phyloP scores from a whole-genome alignment of 106 monocot genomes.

The Platanthera guangdongensis region DNA sequence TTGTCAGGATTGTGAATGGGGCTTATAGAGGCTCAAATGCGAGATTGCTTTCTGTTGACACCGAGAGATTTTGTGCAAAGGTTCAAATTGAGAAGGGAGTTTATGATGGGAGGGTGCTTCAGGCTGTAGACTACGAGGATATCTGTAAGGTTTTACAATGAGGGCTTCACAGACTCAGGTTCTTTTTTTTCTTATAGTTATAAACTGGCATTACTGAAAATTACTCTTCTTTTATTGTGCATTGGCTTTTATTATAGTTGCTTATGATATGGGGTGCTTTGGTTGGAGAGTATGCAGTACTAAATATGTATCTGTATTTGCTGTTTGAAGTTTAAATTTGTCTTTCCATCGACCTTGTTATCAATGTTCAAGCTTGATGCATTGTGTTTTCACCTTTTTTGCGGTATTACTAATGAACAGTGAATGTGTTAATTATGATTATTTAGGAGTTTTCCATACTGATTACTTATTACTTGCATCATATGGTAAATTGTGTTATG shows the following conservation, averaged over 20 bases:
- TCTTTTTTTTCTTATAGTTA: neutral
- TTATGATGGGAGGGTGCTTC: slow-evolving; percentile 82
- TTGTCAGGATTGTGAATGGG: slow-evolving; percentile 88
- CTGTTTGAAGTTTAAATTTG: neutral
- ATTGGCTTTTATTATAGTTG: neutral
- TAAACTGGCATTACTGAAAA: neutral
- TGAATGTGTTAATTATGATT: neutral
- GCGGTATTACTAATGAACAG: neutral
- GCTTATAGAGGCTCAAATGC: slow-evolving; percentile 83
- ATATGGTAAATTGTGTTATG: neutral
- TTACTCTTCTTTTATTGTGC: neutral
- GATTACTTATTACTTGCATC: neutral
- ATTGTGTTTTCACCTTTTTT: neutral
- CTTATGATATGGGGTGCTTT: neutral
- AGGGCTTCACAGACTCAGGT: neutral
- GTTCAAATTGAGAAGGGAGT: slow-evolving; percentile 91
- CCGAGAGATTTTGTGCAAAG: slow-evolving; percentile 65
- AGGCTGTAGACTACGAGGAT: slow-evolving; percentile 85
- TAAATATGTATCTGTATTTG: neutral
- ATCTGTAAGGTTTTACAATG: slow-evolving; percentile 57
- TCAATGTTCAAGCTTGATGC: neutral
- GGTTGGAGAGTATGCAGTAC: neutral
- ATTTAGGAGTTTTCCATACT: neutral
- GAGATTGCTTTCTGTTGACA: slow-evolving; percentile 57
- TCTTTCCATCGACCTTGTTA: neutral